These are phyloP conservation scores for Solanum hybrid DNA, from an alignment of 305 asterid genomes.

Conservation along the genomic window DNA sequence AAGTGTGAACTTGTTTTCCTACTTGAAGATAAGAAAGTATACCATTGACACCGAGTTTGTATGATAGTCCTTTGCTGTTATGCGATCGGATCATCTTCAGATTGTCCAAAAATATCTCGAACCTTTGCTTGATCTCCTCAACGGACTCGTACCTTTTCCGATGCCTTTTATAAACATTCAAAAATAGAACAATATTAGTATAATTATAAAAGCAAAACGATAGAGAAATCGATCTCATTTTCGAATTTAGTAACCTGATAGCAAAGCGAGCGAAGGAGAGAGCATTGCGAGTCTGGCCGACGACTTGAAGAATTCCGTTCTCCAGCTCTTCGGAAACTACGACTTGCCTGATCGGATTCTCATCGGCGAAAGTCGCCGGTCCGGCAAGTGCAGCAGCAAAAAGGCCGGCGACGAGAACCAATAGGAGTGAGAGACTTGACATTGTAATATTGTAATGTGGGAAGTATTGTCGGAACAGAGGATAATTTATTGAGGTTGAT, in stretches of 20 bases:
- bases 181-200: neutral
- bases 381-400: slow-evolving; percentile 31
- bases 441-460: slow-evolving; percentile 3
- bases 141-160: slow-evolving; percentile 58
- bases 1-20: neutral
- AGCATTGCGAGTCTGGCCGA: slow-evolving; percentile 66
- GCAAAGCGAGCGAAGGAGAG: slow-evolving; percentile 77
- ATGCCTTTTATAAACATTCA: slow-evolving; percentile 34
- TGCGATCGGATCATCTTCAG: slow-evolving; percentile 69
- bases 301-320: slow-evolving; percentile 33
- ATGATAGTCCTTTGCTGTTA: slow-evolving; percentile 72
- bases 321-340: slow-evolving; percentile 59
- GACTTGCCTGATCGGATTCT: slow-evolving; percentile 76
- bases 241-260: slow-evolving; percentile 32
- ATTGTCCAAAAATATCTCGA: slow-evolving; percentile 53
- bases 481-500: neutral
- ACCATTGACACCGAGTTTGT: slow-evolving; percentile 76
- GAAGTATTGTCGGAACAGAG: neutral
- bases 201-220: neutral
- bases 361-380: slow-evolving; percentile 22
- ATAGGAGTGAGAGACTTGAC: slow-evolving; percentile 33
- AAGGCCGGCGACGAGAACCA: slow-evolving; percentile 17
- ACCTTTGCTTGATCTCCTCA: slow-evolving; percentile 69
- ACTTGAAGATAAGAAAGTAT: neutral
- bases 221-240: neutral